A percentile compares a stretch with the other conserved stretches of the same genome.
Conservation (phyloP, 306 rosid species). For the Dalbergia cultrata region DNA sequence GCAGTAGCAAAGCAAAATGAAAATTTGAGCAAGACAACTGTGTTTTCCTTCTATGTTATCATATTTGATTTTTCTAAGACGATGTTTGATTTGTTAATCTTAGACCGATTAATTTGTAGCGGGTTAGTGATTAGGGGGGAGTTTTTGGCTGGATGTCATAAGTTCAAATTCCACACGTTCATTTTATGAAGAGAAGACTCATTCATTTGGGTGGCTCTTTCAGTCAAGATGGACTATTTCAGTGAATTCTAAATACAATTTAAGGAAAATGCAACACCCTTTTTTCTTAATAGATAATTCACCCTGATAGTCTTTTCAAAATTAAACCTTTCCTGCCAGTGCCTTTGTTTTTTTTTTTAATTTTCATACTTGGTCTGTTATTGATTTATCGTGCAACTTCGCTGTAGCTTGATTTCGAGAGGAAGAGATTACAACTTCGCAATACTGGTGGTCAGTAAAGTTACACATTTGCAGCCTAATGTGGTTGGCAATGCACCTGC, state of each 20-base stretch:
- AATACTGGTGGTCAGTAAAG: constrained; percentile 64
- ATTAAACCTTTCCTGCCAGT: constrained; percentile 10
- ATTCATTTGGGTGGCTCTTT: background rate
- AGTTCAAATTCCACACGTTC: constrained; percentile 2
- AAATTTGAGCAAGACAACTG: constrained; percentile 12
- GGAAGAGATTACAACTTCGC: constrained; percentile 87
- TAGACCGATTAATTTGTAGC: constrained; percentile 4
- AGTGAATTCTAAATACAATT: constrained; percentile 2
- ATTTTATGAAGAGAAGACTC: background rate
- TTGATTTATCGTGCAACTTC: constrained; percentile 18
- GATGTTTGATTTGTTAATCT: background rate
- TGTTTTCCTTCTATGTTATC: constrained; percentile 2
- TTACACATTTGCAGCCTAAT: constrained; percentile 40
- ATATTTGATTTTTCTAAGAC: constrained; percentile 19
- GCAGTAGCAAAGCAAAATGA: constrained; percentile 30
- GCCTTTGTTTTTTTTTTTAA: no score
- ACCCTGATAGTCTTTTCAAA: background rate
- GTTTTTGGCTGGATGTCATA: background rate
- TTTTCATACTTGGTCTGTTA: constrained; percentile 20
- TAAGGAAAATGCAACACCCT: background rate
- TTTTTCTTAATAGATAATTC: background rate
- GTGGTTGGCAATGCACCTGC: constrained; percentile 42
- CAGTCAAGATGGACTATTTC: background rate
- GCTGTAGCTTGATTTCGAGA: constrained; percentile 80
- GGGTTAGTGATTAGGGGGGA: background rate